Base-by-base conservation (phyloP, 2,329 filamentous ascomycete species). In the Xylaria sp. region DNA sequence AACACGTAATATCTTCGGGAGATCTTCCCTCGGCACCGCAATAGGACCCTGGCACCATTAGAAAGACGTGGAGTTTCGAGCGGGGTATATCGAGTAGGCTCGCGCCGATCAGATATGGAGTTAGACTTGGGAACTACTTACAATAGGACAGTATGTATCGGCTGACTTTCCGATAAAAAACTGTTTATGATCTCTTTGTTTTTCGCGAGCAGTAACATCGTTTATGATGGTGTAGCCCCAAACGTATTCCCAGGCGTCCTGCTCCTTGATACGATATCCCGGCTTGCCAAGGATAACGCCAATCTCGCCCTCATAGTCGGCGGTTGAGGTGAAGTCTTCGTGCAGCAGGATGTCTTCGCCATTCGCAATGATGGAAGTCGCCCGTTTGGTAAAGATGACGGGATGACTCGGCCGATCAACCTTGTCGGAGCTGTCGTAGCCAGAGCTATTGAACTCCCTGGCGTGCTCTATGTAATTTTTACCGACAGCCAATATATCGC, bases 401-500 rank as follows among this genome's bases (percentile, higher is more conserved):
- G 68, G 65, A 36, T 70, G 65, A 14, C 57, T 68, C 17, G 68
- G 68, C 0, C 58, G 65, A 45, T 65, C 68, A 8, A 65, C 68
- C 55, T 70, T 70, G 24, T 70, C 68, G 12, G 68, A 70, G n/a
- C 61, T 68, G 34, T 70, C 68, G 42, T 62, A 70, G 3, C 68
- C 68, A 17, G 68, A 70, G 11, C 68, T 68, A 34, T 70, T 70
- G 61, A 68, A 70, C 50, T 70, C 68, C 48, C 60, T 63, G 3
- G 68, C 68, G 21, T 70, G 68, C 50, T 70, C 68, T 34, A 65
- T 65, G 34, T 70, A 70, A 5, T 70, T 70, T 11, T 70, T 70
- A 0, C 68, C 68, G 9, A 70, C 68, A 1, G 65, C 65, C 3
- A 70, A 51, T 4, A 70, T 61, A 58, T 70, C 68, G 24, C 68